A percentile compares a stretch with the other conserved stretches of the same genome.
Evolutionary conservation across 306 rosid genomes (phyloP).

Genomic region (Abrus precatorius): DNA sequence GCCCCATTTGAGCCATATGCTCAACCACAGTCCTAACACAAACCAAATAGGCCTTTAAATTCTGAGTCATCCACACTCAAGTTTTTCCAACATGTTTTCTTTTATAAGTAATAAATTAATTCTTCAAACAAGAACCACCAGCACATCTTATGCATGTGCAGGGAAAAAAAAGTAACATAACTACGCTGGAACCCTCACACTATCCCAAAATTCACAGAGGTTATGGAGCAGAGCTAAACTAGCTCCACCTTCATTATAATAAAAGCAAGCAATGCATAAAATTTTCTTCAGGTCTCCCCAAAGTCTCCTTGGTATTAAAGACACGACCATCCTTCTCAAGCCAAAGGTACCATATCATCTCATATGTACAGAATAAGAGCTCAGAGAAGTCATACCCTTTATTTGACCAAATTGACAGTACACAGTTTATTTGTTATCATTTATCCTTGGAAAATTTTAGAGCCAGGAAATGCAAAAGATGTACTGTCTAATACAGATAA

Average conservation of each 20-base stretch:
- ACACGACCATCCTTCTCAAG: background rate
- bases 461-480: too few species aligned
- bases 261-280: background rate
- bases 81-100: background rate
- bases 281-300: background rate
- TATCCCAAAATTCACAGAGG: background rate
- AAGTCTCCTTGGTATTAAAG: background rate
- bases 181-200: background rate
- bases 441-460: too few species aligned
- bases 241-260: background rate
- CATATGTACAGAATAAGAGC: constrained; percentile 7
- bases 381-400: background rate
- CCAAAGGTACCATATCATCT: too few species aligned
- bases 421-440: too few species aligned
- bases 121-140: constrained; percentile 7
- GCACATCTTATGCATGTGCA: background rate
- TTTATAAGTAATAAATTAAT: background rate
- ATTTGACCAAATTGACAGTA: too few species aligned
- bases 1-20: too few species aligned
- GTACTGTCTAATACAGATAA: too few species aligned
- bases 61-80: background rate
- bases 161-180: background rate
- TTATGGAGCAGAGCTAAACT: background rate
- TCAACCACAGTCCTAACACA: too few species aligned
- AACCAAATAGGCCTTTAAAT: too few species aligned